These are phyloP conservation scores for Ophiobolus disseminans DNA, from an alignment of 2,329 filamentous ascomycete genomes.

Conservation along the genomic window DNA sequence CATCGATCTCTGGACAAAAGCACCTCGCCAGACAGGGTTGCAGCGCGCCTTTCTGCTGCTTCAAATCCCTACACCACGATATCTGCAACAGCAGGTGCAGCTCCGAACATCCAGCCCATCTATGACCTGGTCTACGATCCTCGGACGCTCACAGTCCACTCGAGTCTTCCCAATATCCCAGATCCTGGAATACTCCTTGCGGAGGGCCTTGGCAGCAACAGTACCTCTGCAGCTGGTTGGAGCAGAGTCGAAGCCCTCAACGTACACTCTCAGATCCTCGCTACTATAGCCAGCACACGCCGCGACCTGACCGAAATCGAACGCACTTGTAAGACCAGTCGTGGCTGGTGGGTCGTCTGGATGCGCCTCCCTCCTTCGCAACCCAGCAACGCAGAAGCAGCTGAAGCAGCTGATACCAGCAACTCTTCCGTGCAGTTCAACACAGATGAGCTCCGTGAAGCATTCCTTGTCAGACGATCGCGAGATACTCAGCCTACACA, in stretches of 20 bases:
- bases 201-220: conserved; percentile 42
- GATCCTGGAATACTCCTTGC: conserved; percentile 56
- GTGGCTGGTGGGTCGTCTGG: conserved; percentile 74
- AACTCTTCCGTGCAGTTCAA: conserved; percentile 29
- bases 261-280: conserved; percentile 66
- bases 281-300: conserved; percentile 62
- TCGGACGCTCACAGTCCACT: conserved; percentile 63
- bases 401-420: conserved; percentile 6
- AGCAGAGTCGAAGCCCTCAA: conserved; percentile 66
- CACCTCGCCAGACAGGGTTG: conserved; percentile 52
- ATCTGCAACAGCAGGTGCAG: conserved; percentile 39
- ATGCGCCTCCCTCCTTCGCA: conserved; percentile 57
- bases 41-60: conserved; percentile 50
- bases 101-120: conserved; percentile 54
- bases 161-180: conserved; percentile 70
- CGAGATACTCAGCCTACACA: conserved; percentile 37
- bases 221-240: conserved; percentile 45
- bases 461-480: conserved; percentile 52
- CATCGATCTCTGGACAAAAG: conserved; percentile 54
- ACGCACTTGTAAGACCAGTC: conserved; percentile 66
- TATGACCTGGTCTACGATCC: conserved; percentile 69
- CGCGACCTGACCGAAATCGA: conserved; percentile 58
- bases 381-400: conserved; percentile 8
- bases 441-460: conserved; percentile 47
- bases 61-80: conserved; percentile 45